Evolutionary conservation across 2,329 filamentous ascomycete genomes (phyloP).

Genomic region (Exserohilum turcica): DNA sequence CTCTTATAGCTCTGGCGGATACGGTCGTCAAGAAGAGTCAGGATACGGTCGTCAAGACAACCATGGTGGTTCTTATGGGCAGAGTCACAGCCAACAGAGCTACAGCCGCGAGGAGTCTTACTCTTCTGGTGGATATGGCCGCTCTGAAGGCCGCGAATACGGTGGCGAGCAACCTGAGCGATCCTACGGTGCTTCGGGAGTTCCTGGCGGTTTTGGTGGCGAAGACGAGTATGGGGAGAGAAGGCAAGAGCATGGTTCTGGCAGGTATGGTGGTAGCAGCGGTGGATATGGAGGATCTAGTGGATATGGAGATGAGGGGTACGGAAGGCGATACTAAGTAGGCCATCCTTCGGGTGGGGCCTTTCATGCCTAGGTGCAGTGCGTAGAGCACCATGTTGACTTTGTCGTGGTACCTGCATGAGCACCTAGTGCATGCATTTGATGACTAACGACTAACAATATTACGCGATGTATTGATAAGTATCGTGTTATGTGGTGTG

Average conservation of each 20-base stretch:
- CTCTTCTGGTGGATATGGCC: constrained; percentile 20
- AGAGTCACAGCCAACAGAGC: constrained; percentile 1
- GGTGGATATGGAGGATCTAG: constrained; percentile 18
- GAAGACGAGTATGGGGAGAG: constrained; percentile 22
- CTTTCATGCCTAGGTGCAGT: not conserved
- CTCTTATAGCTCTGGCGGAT: constrained; percentile 7
- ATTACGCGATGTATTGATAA: not conserved
- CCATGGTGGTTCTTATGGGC: not conserved
- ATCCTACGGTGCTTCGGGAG: constrained; percentile 15
- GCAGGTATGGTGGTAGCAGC: constrained; percentile 4
- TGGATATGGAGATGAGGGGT: constrained; percentile 28
- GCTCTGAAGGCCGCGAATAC: constrained; percentile 16
- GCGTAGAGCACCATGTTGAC: constrained; percentile 7
- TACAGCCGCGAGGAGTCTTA: constrained; percentile 5
- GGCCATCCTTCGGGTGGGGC: not conserved
- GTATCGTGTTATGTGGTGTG: not conserved
- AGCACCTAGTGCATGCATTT: not conserved
- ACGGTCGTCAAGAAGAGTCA: constrained; percentile 12
- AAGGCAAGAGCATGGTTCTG: constrained; percentile 26
- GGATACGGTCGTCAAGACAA: constrained; percentile 9
- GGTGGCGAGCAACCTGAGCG: constrained; percentile 17
- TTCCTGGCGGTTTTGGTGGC: constrained; percentile 19
- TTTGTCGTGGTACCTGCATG: constrained; percentile 1
- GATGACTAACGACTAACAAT: not conserved
- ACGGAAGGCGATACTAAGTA: constrained; percentile 25